Conservation (phyloP, 2,329 filamentous ascomycete genomes). For the Ophiostoma tasmaniense region DNA sequence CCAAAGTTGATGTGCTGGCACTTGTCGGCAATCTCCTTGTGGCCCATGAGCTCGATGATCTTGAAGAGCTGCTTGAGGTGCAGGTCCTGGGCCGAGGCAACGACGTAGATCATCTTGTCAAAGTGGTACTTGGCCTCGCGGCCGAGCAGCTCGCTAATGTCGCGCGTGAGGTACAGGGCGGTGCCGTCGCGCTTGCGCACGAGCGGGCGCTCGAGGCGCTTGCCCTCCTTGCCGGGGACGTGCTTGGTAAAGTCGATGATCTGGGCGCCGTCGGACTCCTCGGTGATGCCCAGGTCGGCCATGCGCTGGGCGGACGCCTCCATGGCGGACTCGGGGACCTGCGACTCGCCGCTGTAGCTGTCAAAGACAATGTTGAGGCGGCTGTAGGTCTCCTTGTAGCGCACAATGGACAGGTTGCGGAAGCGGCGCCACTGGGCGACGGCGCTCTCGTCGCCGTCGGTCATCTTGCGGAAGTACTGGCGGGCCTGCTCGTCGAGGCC, state of each 20-base stretch:
- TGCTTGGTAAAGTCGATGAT: conserved; percentile 65
- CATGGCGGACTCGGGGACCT: conserved; percentile 61
- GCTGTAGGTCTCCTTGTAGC: conserved; percentile 60
- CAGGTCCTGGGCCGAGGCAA: conserved; percentile 62
- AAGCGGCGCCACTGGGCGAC: conserved; percentile 57
- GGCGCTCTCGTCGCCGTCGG: conserved; percentile 54
- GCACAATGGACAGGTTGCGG: conserved; percentile 57
- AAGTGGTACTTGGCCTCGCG: conserved; percentile 56
- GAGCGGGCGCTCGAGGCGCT: conserved; percentile 61
- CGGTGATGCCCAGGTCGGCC: conserved; percentile 54
- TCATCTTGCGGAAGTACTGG: conserved; percentile 62
- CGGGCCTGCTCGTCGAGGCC: conserved; percentile 67
- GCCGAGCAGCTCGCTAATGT: conserved; percentile 65
- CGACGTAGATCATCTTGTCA: conserved; percentile 74
- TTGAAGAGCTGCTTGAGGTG: conserved; percentile 70
- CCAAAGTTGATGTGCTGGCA: conserved; percentile 71
- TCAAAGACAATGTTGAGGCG: conserved; percentile 65
- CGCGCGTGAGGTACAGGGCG: conserved; percentile 67
- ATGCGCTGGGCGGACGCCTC: conserved; percentile 52
- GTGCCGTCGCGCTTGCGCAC: conserved; percentile 67
- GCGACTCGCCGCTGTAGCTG: conserved; percentile 66
- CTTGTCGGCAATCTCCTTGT: conserved; percentile 58
- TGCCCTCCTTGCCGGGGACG: conserved; percentile 56
- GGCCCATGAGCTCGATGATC: conserved; percentile 63
- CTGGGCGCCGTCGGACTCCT: conserved; percentile 63